Conservation (phyloP, 805 yeast species). For the Wickerhamiella occidentalis region DNA sequence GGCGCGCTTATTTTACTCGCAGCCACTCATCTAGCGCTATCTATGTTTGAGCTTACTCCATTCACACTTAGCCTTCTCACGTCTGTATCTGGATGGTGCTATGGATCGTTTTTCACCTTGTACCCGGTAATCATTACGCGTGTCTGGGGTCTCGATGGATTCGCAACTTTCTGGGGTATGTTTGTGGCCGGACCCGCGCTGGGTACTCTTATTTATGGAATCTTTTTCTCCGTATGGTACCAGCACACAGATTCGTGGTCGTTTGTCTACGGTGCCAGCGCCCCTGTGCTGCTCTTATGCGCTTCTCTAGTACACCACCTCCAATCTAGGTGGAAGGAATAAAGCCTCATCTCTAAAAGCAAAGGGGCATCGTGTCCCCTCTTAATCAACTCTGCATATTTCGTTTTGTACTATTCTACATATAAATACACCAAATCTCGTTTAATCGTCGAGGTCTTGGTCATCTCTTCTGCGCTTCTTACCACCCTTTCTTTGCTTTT, state of each 20-base stretch:
- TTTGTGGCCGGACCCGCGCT: constrained; percentile 82
- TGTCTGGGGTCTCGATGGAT: constrained; percentile 76
- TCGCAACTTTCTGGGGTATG: constrained; percentile 89
- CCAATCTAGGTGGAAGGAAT: constrained; percentile 7
- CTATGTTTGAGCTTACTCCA: constrained; percentile 18
- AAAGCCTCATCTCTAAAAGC: not conserved
- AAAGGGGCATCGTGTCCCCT: too few species aligned
- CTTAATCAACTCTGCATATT: too few species aligned
- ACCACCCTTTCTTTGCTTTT: constrained; percentile 32
- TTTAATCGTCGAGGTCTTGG: constrained; percentile 35
- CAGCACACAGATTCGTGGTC: constrained; percentile 30
- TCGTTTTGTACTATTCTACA: not conserved
- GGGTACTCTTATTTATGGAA: constrained; percentile 58
- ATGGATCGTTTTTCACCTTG: constrained; percentile 77
- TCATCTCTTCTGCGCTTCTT: constrained; percentile 35
- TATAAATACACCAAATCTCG: not conserved
- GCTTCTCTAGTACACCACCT: constrained; percentile 12
- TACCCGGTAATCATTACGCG: constrained; percentile 75
- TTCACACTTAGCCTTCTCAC: constrained; percentile 28
- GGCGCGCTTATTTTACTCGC: constrained; percentile 29
- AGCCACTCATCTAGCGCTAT: constrained; percentile 29
- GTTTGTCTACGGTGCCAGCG: constrained; percentile 15
- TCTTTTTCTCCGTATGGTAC: constrained; percentile 52
- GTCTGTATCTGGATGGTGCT: constrained; percentile 50
- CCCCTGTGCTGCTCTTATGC: constrained; percentile 13